Base-by-base conservation (phyloP, 1,284 basidiomycete species). In the Ganoderma resinaceum region DNA sequence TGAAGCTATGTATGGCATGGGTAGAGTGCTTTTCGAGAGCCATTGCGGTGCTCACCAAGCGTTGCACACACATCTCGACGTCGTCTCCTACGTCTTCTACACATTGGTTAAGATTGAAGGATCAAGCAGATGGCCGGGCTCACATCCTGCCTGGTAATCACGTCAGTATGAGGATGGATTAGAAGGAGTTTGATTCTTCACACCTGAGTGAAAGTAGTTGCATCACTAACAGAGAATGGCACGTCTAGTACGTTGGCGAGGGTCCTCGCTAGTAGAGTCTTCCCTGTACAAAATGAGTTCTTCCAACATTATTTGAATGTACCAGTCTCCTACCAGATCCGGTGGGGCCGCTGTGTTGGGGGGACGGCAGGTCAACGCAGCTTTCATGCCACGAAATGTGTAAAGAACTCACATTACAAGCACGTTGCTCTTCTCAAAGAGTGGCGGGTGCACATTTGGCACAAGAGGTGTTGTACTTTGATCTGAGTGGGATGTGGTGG, bases 391-490 rank as follows among this genome's bases (percentile, higher is more conserved):
- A 31, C 26, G 40, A 29, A 33, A 33, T 4, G 23, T 58, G 33
- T 20, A 20, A 16, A 23, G 2, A 16, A 81, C 90, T 66, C 78
- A 94, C 95, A 97, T 87, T 72, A 97, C 91, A 62, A 97, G 82
- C 1, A 97, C 94, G 77, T 98, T 97, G 77, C 94, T 96, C 86
- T 98, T 98, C 83, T 97, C 96, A 67, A 96, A 94, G 37, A 88
- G 76, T 46, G 90, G 86, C n/a, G 84, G 75, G 2, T 82, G 79
- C 66, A 82, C 83, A 57, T 79, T 84, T 67, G 82, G 75, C 62
- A 82, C 83, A 26, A 85, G 75, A 40, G 80, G 78, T 69, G 77
- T 78, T 31, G 71, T 70, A 70, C 77, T 76, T 64, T 82, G 81
- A 53, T 81, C 78, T 14, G 83, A 82, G 75, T 83, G 81, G 53